These are phyloP conservation scores for Colletotrichum cuscutae DNA, from an alignment of 2,329 filamentous ascomycete species.

Conservation along the genomic window DNA sequence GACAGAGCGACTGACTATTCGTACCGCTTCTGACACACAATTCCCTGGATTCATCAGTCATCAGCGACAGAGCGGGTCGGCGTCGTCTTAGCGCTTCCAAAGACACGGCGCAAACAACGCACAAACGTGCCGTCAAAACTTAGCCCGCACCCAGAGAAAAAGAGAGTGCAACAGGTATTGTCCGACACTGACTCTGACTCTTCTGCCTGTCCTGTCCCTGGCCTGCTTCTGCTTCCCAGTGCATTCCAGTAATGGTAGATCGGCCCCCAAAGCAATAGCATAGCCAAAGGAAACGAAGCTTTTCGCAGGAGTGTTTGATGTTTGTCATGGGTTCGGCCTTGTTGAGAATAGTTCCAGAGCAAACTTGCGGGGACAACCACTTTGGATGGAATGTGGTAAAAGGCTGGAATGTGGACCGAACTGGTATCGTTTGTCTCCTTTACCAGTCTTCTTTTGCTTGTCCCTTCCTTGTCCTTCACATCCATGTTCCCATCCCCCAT, in stretches of 20 bases:
- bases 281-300: constrained; percentile 8
- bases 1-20: not conserved
- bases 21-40: not conserved
- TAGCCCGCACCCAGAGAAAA: not conserved
- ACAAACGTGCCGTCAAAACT: not conserved
- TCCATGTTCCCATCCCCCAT: not conserved
- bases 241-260: not conserved
- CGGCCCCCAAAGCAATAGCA: not conserved
- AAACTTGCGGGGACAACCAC: not conserved
- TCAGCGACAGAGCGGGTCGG: constrained; percentile 8
- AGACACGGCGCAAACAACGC: not conserved
- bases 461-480: not conserved
- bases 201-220: not conserved
- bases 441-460: not conserved
- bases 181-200: not conserved
- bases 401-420: constrained; percentile 19
- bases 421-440: not conserved
- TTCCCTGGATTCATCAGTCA: constrained; percentile 4
- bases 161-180: not conserved
- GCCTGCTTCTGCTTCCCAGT: not conserved
- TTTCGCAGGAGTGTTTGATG: constrained; percentile 25
- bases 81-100: constrained; percentile 15
- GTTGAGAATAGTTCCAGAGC: constrained; percentile 1
- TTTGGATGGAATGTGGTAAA: constrained; percentile 4
- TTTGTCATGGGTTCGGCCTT: constrained; percentile 13